Base-by-base conservation (phyloP, 768 basidiomycete genomes). In the Collybia nuda region DNA sequence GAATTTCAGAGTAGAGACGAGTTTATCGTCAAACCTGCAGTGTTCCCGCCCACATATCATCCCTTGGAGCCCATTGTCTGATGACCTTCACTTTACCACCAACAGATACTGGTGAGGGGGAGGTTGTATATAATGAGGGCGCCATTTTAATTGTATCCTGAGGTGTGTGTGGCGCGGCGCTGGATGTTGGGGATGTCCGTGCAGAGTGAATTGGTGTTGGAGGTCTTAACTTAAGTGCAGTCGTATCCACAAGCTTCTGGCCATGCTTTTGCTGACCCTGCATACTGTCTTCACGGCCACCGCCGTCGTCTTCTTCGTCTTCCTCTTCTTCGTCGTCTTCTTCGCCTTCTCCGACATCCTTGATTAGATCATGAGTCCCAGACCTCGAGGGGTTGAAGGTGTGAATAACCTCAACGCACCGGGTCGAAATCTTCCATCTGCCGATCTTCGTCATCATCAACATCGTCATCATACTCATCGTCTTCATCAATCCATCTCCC, bases 391-490 rank as follows among this genome's bases (percentile, higher is more conserved):
- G 8, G 42, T 45, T 52, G 50, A 36, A 52, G 52, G 48, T 46
- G 19, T 12, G 49, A 53, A 52, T 50, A 42, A 51, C 55, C 51
- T 47, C 47, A 50, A 71, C 82, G 55, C 67, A 90, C 90, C 43
- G 84, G 83, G 71, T 91, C 90, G 69, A 92, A 92, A 62, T 91
- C 88, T 64, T 91, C 89, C 89, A 90, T 89, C 36, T 80, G 85
- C 55, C 85, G 78, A 64, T 89, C 89, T 53, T 77, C 82, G 28
- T 87, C 84, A 19, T 87, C 85, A 15, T 89, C 86, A 28, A 85
- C 84, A 24, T 86, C 86, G 17, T 86, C 85, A 40, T 79, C 78
- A 47, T 80, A 76, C 37, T 78, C 76, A 47, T 79, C 76, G 45
- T 79, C 77, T 17, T 80, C 79, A 53, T 82, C 81, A 54, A 91